Base-by-base conservation (phyloP, 2,329 filamentous ascomycete species). In the Monilinia polystroma region DNA sequence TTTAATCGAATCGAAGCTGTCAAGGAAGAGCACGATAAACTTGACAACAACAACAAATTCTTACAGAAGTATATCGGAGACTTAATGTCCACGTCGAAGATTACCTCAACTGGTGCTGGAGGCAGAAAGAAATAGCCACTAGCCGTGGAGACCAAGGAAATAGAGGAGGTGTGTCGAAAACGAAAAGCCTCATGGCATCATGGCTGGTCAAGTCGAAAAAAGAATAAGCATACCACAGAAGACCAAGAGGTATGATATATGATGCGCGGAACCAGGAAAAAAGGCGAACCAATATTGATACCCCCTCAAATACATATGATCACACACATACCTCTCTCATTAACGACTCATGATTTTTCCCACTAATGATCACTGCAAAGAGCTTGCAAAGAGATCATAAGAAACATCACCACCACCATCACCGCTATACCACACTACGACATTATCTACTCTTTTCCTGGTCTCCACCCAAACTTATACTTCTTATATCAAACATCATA, bases 11-110 rank as follows among this genome's bases (percentile, higher is more conserved):
- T 98, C 77, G 95, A 99, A 76, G 91, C 92, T 41, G 93, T 98
- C 70, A 92, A 93, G 78, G 90, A 91, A 73, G 94, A 98, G 76
- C 93, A 99, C 76, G 92, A 97, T 80, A 97, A 97, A 79, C 87
- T 99, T 65, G 93, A 98, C 79, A 95, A 86, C 78, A 93, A 97
- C 78, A 99, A 99, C 83, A 94, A 93, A 75, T 97, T 98, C 76
- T 81, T 99, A 58, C 94, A 98, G 79, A 97, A 97, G 78, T 98
- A 98, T 77, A 98, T 98, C 74, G 94, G 94, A 71, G 94, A 97
- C 76, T 84, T 98, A 66, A 98, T 97, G 86, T 91, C 92, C 72
- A 90, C 88, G n/a, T 88, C 86, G 77, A 90, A 90, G 76, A 90
- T 90, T 72, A 90, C 87, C 0, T 83, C 87, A 23, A 74, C 74